Conservation (phyloP, 2,329 filamentous ascomycete genomes). For the Xylariomycetidae sp. region DNA sequence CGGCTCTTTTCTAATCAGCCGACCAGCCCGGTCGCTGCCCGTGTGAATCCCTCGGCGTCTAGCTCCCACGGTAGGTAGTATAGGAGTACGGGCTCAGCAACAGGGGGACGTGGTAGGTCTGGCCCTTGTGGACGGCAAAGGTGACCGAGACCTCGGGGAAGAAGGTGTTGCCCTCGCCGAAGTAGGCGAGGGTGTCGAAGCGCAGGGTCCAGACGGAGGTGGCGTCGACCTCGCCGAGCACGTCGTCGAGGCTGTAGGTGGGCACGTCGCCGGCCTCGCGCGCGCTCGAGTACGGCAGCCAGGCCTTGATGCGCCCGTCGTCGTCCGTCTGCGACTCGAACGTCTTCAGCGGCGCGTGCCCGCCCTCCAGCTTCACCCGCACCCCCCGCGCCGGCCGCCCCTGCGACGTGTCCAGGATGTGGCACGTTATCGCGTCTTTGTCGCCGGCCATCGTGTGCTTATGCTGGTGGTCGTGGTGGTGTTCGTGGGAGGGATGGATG, state of each 20-base stretch:
- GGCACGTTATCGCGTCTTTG: conserved; percentile 73
- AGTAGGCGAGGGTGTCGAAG: conserved; percentile 70
- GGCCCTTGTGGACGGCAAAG: conserved; percentile 46
- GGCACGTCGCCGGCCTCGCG: conserved; percentile 49
- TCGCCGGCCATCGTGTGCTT: conserved; percentile 21
- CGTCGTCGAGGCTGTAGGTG: conserved; percentile 52
- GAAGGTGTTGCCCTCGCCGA: conserved; percentile 55
- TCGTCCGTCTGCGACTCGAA: conserved; percentile 67
- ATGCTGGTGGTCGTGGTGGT: neutral
- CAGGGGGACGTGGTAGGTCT: conserved; percentile 76
- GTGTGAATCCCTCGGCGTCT: too few species aligned
- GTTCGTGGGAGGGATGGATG: neutral
- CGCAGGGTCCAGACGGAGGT: conserved; percentile 60
- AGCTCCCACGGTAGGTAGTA: conserved; percentile 75
- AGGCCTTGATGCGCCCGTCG: conserved; percentile 67
- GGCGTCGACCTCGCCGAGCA: conserved; percentile 37
- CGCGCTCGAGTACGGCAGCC: conserved; percentile 53
- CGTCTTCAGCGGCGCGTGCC: conserved; percentile 34
- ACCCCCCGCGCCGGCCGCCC: conserved; percentile 64
- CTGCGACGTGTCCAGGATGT: conserved; percentile 76
- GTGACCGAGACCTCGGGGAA: conserved; percentile 54
- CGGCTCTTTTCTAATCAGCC: too few species aligned
- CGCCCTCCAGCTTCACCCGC: conserved; percentile 55
- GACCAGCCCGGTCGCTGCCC: too few species aligned
- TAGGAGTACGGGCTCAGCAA: conserved; percentile 74